These are phyloP conservation scores for Psophocarpus tetragonolobus DNA, from an alignment of 306 rosid species.

Conservation along the genomic window DNA sequence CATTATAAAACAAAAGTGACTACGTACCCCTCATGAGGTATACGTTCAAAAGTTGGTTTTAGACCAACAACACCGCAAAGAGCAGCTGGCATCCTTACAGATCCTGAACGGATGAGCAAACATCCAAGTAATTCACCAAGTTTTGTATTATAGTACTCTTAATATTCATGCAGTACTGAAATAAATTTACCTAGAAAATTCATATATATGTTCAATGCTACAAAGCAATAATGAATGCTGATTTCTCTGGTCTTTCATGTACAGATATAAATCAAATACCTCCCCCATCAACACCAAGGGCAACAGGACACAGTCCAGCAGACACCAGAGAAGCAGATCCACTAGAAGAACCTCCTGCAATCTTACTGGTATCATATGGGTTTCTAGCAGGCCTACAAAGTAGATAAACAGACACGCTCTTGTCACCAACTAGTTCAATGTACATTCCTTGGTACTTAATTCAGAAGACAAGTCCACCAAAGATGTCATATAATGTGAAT, in stretches of 20 bases:
- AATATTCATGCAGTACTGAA: not conserved
- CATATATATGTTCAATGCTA: slow-evolving; percentile 11
- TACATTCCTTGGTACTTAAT: not conserved
- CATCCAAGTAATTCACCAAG: slow-evolving; percentile 19
- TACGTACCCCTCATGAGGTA: slow-evolving; percentile 79
- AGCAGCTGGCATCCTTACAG: slow-evolving; percentile 95
- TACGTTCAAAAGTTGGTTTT: slow-evolving; percentile 82
- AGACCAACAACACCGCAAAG: slow-evolving; percentile 94
- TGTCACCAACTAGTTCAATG: slow-evolving; percentile 13
- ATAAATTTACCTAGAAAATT: slow-evolving; percentile 4
- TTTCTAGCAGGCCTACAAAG: slow-evolving; percentile 72
- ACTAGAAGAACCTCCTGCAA: slow-evolving; percentile 93
- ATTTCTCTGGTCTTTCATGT: slow-evolving; percentile 5
- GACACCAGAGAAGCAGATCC: slow-evolving; percentile 96
- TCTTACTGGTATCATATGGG: slow-evolving; percentile 62
- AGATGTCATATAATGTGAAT: not conserved
- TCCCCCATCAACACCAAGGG: slow-evolving; percentile 99
- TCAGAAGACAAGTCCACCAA: not conserved
- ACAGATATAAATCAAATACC: slow-evolving; percentile 45
- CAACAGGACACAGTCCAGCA: slow-evolving; percentile 89
- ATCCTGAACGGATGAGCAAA: slow-evolving; percentile 55
- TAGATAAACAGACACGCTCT: slow-evolving; percentile 10
- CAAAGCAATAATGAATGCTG: slow-evolving; percentile 11
- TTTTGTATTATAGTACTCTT: not conserved
- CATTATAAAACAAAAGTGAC: slow-evolving; percentile 24